These are phyloP conservation scores for Phytophthora cajani DNA, from an alignment of 352 stramenopile genomes.

Conservation along the genomic window DNA sequence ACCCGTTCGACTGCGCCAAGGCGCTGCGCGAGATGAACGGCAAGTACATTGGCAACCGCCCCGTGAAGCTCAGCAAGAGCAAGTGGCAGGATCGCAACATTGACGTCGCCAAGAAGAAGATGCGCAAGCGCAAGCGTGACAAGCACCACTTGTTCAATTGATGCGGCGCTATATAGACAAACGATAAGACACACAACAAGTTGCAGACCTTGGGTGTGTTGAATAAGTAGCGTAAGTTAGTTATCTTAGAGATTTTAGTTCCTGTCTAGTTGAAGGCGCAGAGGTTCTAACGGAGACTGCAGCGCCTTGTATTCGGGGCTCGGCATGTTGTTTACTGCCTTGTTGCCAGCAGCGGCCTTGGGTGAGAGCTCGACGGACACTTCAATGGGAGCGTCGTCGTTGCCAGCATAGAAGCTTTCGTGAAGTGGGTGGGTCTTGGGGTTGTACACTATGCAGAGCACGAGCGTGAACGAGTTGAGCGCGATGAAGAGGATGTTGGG, in stretches of 20 bases:
- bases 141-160: conserved; percentile 83
- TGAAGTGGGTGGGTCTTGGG: conserved; percentile 27
- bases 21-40: conserved; percentile 97
- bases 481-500: conserved; percentile 38
- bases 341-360: conserved; percentile 6
- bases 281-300: conserved; percentile 25
- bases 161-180: conserved; percentile 9
- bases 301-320: conserved; percentile 27
- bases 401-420: conserved; percentile 16
- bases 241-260: background rate
- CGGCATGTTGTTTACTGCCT: conserved; percentile 6
- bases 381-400: conserved; percentile 17
- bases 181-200: conserved; percentile 2
- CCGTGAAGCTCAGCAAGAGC: conserved; percentile 95
- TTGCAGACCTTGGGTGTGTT: background rate
- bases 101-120: conserved; percentile 90
- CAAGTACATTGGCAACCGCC: conserved; percentile 95
- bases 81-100: conserved; percentile 96
- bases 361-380: conserved; percentile 27
- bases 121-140: conserved; percentile 81
- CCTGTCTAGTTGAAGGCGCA: conserved; percentile 17
- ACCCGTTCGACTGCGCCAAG: conserved; percentile 94
- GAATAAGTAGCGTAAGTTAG: too few species aligned
- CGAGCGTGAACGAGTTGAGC: conserved; percentile 30
- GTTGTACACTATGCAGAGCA: conserved; percentile 38